These are phyloP conservation scores for Melampsora americana DNA, from an alignment of 1,284 basidiomycete species.

Conservation along the genomic window DNA sequence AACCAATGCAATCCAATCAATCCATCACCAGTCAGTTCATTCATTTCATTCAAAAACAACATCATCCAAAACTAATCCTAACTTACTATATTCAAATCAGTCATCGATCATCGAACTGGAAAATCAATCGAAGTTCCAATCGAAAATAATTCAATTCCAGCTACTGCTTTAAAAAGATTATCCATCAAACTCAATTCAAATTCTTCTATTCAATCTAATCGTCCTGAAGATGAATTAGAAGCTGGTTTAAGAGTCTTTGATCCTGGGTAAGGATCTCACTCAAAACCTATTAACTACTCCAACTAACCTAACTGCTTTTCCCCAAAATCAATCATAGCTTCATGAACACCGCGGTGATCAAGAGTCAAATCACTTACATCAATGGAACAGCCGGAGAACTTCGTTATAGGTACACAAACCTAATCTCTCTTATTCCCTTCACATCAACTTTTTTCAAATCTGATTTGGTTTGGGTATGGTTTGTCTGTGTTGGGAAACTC, in stretches of 20 bases:
- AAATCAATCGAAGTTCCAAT: slow-evolving; percentile 67
- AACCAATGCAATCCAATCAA: too few relatives aligned
- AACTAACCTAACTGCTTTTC: too few relatives aligned
- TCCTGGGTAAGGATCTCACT: slow-evolving; percentile 64
- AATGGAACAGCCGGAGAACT: slow-evolving; percentile 74
- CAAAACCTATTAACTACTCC: slow-evolving; percentile 69
- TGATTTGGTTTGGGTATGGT: neutral
- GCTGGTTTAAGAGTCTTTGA: slow-evolving; percentile 45
- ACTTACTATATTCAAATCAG: slow-evolving; percentile 57
- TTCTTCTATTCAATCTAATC: slow-evolving; percentile 44
- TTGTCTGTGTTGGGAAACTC: neutral
- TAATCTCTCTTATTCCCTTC: neutral
- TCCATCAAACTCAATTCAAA: slow-evolving; percentile 59
- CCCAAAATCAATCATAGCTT: slow-evolving; percentile 60
- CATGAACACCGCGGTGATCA: slow-evolving; percentile 78
- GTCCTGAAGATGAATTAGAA: slow-evolving; percentile 69
- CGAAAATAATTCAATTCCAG: slow-evolving; percentile 61
- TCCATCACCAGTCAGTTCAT: too few relatives aligned
- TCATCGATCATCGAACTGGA: slow-evolving; percentile 78
- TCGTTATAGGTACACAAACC: slow-evolving; percentile 49
- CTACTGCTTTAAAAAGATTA: slow-evolving; percentile 74
- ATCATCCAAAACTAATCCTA: slow-evolving; percentile 57
- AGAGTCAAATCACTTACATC: slow-evolving; percentile 77
- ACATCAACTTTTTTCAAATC: slow-evolving; percentile 5
- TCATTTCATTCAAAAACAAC: too few relatives aligned